These are phyloP conservation scores for Cystobasidium pallidum DNA, from an alignment of 1,284 basidiomycete species.

Conservation along the genomic window DNA sequence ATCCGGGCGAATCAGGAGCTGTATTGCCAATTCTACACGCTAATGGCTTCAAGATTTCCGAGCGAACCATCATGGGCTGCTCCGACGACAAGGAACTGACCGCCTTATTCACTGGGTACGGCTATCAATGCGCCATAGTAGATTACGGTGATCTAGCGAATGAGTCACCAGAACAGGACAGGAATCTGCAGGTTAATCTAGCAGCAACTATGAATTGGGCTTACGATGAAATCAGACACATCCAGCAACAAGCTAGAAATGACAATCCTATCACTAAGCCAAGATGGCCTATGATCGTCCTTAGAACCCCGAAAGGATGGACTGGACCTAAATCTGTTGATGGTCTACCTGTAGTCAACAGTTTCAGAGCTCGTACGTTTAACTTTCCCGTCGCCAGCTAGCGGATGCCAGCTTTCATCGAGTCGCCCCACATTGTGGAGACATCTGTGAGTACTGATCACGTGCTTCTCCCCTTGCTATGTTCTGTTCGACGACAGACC, in stretches of 20 bases:
- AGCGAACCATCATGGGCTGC: constrained; percentile 83
- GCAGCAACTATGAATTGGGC: constrained; percentile 75
- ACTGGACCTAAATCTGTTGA: constrained; percentile 54
- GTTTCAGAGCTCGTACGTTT: constrained; percentile 50
- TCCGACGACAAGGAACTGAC: constrained; percentile 83
- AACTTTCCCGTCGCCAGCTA: not conserved
- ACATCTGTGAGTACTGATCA: constrained; percentile 20
- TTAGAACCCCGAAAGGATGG: constrained; percentile 74
- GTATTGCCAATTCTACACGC: constrained; percentile 81
- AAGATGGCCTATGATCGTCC: constrained; percentile 79
- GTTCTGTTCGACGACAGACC: constrained; percentile 60
- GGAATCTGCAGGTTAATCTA: constrained; percentile 62
- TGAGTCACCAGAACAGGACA: constrained; percentile 63
- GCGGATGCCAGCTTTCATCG: not conserved
- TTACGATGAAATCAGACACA: constrained; percentile 60
- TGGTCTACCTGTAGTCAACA: constrained; percentile 30
- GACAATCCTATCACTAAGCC: constrained; percentile 78
- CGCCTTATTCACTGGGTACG: constrained; percentile 65
- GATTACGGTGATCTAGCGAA: constrained; percentile 66
- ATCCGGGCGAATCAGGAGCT: constrained; percentile 86
- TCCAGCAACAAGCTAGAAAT: constrained; percentile 74
- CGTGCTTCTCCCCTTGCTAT: not conserved
- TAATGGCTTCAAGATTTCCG: constrained; percentile 77
- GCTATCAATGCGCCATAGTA: constrained; percentile 83
- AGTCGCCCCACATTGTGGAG: not conserved